Evolutionary conservation across 106 monocot species (phyloP), one percentile per base, ranked within the genome.

Genomic region (Allium cepa): DNA sequence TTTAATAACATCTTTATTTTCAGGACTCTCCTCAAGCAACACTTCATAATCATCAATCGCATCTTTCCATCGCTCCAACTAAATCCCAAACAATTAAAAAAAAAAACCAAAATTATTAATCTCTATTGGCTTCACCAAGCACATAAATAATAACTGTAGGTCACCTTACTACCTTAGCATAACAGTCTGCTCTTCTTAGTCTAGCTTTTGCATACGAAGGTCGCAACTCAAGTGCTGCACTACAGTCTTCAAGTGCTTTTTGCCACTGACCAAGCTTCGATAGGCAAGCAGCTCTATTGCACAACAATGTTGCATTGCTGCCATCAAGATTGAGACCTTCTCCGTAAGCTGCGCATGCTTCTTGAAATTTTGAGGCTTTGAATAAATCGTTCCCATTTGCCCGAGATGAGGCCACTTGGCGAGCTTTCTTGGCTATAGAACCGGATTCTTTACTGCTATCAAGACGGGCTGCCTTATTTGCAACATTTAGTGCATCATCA

Each of bases 31-130:
- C 53, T 74, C 65, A 8, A 74, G 62, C 69, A 91, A 56, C 11
- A 72, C 58, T 66, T 83, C 71, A 57, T 91, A 96, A 72, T 96
- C 95, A 64, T 79, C 27, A 9, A 76, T 50, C 13, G 88, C 57
- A 66, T 76, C 86, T 46, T 82, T 80, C 91, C 85, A 96, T 26
- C 72, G 73, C 70, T 71, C 80, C 86, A 91, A 10, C 95, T 96
- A 9, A 59, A 52, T 50, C 49, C 36, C 36, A 36, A 36, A 36
- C 36, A 36, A 36, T 5, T 22, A 0, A 0, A 22, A 22, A 22
- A 5, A 36, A 36, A 10, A 46, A n/a, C 18, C 1, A 26, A n/a
- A 57, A 17, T 64, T 0, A 22, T 15, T 50, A 18, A 16, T 10
- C 8, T 2, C 50, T 17, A n/a, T 52, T 28, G 6, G 10, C 28